These are phyloP conservation scores for Truncatella angustata DNA, from an alignment of 2,329 filamentous ascomycete genomes.

Conservation along the genomic window DNA sequence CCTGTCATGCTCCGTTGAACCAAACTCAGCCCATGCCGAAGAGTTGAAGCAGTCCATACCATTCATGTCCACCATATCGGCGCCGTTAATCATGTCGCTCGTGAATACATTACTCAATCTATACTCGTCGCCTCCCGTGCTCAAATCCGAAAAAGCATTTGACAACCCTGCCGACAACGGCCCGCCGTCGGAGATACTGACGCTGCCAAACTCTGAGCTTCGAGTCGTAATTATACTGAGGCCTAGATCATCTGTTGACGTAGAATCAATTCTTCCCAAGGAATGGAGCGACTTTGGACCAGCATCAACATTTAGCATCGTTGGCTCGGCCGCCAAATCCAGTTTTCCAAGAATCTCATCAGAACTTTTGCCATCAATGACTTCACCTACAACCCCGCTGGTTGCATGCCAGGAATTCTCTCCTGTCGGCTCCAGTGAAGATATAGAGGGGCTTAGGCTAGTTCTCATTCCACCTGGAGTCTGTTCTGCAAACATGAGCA, in stretches of 20 bases:
- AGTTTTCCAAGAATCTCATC: neutral
- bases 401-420: neutral
- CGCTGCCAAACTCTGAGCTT: conserved; percentile 5
- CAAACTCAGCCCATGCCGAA: neutral
- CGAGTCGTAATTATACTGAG: conserved; percentile 3
- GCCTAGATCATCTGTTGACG: neutral
- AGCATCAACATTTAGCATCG: neutral
- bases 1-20: neutral
- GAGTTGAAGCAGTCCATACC: neutral
- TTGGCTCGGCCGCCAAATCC: neutral
- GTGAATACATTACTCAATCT: neutral
- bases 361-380: neutral
- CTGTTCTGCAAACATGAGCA: conserved; percentile 39
- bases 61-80: neutral
- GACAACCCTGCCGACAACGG: conserved; percentile 7
- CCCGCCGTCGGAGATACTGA: conserved; percentile 1
- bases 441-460: conserved; percentile 29
- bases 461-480: conserved; percentile 36
- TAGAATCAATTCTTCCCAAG: neutral
- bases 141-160: conserved; percentile 5
- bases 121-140: conserved; percentile 4
- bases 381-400: neutral
- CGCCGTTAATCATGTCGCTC: neutral
- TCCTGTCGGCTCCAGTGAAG: neutral
- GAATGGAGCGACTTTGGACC: neutral